Percentiles rank a stretch among this genome's conserved stretches.
phyloP scores from a whole-genome alignment of 495 filamentous ascomycete genomes.

The Mycothermus thermophilus region DNA sequence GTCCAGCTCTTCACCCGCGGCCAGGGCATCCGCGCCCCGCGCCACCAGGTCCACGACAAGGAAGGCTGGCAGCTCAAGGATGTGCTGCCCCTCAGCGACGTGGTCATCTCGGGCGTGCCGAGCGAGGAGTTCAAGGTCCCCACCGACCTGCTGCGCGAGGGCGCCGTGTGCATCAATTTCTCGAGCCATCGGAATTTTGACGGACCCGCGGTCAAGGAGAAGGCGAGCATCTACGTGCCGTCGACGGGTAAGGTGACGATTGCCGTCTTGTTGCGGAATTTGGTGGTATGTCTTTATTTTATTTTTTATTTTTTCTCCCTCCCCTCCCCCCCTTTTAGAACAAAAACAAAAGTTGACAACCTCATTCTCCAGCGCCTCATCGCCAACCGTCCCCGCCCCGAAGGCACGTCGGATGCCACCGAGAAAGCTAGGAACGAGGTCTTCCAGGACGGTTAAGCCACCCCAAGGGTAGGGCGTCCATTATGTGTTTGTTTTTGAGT shows the following conservation, averaged over 20 bases:
- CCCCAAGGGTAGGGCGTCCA: background rate
- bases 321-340: background rate
- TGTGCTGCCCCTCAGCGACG: slow-evolving; percentile 75
- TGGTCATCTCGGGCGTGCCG: slow-evolving; percentile 90
- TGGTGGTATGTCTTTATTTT: slow-evolving; percentile 47
- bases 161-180: slow-evolving; percentile 94
- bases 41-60: slow-evolving; percentile 73
- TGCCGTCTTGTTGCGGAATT: slow-evolving; percentile 74
- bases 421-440: slow-evolving; percentile 25
- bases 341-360: no score
- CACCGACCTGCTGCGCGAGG: slow-evolving; percentile 63
- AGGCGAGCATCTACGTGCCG: slow-evolving; percentile 92
- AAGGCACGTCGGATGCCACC: slow-evolving; percentile 18
- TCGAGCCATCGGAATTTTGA: slow-evolving; percentile 93
- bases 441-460: slow-evolving; percentile 21
- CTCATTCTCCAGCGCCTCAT: slow-evolving; percentile 22
- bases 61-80: slow-evolving; percentile 61
- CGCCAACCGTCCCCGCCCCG: slow-evolving; percentile 22
- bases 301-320: background rate
- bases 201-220: slow-evolving; percentile 66
- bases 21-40: slow-evolving; percentile 60
- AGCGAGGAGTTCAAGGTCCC: slow-evolving; percentile 77
- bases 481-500: background rate
- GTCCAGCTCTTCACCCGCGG: slow-evolving; percentile 89
- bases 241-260: slow-evolving; percentile 97